phyloP scores from a whole-genome alignment of 306 rosid species.

The Dryas alaskensis region DNA sequence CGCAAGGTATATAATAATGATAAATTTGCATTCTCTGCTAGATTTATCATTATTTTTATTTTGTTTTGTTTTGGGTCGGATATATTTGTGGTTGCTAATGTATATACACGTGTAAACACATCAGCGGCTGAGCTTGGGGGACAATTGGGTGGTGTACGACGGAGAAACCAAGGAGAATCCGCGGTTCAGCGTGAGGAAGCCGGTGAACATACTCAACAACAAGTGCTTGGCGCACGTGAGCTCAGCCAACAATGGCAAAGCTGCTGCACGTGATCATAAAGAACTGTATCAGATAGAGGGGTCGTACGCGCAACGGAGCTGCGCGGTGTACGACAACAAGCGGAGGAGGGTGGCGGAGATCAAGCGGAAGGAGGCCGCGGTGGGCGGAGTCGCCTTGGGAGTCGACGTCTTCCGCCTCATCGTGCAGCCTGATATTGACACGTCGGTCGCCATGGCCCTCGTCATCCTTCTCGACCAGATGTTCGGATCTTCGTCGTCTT shows the following conservation, averaged over 20 bases:
- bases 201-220: constrained; percentile 36
- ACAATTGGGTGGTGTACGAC: constrained; percentile 62
- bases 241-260: constrained; percentile 11
- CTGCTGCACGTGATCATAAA: background rate
- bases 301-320: constrained; percentile 55
- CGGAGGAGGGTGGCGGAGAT: constrained; percentile 64
- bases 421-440: constrained; percentile 51
- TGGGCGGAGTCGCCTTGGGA: constrained; percentile 55
- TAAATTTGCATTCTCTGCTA: too few species aligned
- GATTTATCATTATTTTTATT: too few species aligned
- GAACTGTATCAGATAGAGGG: constrained; percentile 55
- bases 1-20: constrained; percentile 41
- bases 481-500: constrained; percentile 46
- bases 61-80: too few species aligned
- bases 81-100: background rate
- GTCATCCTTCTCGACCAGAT: constrained; percentile 64
- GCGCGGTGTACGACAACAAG: constrained; percentile 45
- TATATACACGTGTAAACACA: background rate
- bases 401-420: constrained; percentile 64
- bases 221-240: constrained; percentile 53
- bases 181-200: constrained; percentile 43
- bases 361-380: constrained; percentile 53
- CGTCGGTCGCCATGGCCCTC: constrained; percentile 63
- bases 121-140: constrained; percentile 60
- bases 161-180: constrained; percentile 51